Conservation (phyloP, 2,329 filamentous ascomycete species). For the Dichotomopilus funicola region DNA sequence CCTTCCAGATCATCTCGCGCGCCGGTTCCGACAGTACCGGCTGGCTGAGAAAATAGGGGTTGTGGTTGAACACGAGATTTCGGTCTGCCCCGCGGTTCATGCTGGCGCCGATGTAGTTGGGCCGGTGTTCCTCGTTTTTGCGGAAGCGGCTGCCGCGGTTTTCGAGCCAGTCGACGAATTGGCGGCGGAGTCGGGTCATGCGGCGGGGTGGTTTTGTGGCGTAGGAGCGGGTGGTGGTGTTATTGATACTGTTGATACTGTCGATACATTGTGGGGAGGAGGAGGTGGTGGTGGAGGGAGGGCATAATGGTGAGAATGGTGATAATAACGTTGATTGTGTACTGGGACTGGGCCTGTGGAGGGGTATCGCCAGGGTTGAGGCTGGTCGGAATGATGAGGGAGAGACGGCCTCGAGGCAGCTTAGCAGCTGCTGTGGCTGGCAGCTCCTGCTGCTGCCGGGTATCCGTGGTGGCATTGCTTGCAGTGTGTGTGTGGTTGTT, state of each 20-base stretch:
- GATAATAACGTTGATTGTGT: not conserved
- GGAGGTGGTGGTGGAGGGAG: slow-evolving; percentile 36
- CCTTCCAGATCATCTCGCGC: slow-evolving; percentile 65
- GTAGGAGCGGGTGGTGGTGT: slow-evolving; percentile 10
- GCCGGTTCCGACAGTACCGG: slow-evolving; percentile 67
- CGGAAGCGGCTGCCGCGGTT: too few species aligned
- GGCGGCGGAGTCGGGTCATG: too few species aligned
- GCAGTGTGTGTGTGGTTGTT: slow-evolving; percentile 1
- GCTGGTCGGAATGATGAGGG: not conserved
- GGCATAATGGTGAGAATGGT: slow-evolving; percentile 7
- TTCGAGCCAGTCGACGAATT: too few species aligned
- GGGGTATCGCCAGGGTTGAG: not conserved
- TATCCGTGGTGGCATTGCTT: slow-evolving; percentile 24
- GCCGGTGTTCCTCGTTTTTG: too few species aligned
- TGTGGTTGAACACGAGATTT: slow-evolving; percentile 65
- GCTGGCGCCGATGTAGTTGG: too few species aligned
- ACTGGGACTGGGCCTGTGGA: not conserved
- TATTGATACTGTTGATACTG: slow-evolving; percentile 33
- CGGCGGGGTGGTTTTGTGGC: too few species aligned
- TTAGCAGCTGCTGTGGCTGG: slow-evolving; percentile 18
- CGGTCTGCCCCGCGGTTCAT: slow-evolving; percentile 4
- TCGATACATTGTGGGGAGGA: slow-evolving; percentile 17
- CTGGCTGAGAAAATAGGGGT: slow-evolving; percentile 63
- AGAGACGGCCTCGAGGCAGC: slow-evolving; percentile 10
- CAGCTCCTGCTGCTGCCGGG: slow-evolving; percentile 15